phyloP scores from a whole-genome alignment of 2,329 filamentous ascomycete genomes.

The Tolypocladium guangdongense region DNA sequence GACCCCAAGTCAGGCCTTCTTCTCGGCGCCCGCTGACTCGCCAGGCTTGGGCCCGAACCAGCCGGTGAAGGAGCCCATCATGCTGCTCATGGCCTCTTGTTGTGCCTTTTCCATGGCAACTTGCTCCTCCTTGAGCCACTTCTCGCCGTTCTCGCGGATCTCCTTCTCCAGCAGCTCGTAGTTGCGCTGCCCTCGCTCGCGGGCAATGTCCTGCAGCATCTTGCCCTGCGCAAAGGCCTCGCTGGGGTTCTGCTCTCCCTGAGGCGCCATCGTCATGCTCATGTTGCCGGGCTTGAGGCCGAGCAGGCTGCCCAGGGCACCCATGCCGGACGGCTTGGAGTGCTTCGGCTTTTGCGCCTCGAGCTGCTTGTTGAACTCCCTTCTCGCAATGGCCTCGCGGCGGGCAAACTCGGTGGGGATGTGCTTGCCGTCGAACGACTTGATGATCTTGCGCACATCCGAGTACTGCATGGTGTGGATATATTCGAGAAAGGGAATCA shows the following conservation, averaged over 20 bases:
- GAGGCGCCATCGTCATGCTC: slow-evolving; percentile 46
- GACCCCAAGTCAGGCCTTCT: slow-evolving; percentile 9
- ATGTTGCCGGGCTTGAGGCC: slow-evolving; percentile 64
- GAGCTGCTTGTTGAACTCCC: slow-evolving; percentile 73
- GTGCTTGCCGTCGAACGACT: slow-evolving; percentile 78
- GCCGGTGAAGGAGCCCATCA: slow-evolving; percentile 62
- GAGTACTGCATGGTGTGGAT: slow-evolving; percentile 85
- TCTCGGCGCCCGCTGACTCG: slow-evolving; percentile 2
- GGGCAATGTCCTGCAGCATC: slow-evolving; percentile 91
- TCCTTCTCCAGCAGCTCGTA: slow-evolving; percentile 85
- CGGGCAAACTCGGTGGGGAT: slow-evolving; percentile 86
- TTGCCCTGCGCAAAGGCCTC: slow-evolving; percentile 86
- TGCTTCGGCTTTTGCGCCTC: slow-evolving; percentile 55
- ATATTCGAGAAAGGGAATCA: slow-evolving; percentile 97
- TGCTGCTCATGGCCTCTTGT: slow-evolving; percentile 83
- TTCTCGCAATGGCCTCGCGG: slow-evolving; percentile 74
- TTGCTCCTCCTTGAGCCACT: slow-evolving; percentile 92
- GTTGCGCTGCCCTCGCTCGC: slow-evolving; percentile 81
- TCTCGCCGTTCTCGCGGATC: slow-evolving; percentile 85
- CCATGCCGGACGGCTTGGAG: slow-evolving; percentile 47
- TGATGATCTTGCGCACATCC: slow-evolving; percentile 77
- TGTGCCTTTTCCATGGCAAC: slow-evolving; percentile 78
- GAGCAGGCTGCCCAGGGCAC: slow-evolving; percentile 58
- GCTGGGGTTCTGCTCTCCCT: slow-evolving; percentile 58
- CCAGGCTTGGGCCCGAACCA: slow-evolving; percentile 14